Evolutionary conservation across 2,329 filamentous ascomycete species (phyloP), one percentile per base, ranked within the genome.

Genomic region (Fusarium tanahbumbuense): DNA sequence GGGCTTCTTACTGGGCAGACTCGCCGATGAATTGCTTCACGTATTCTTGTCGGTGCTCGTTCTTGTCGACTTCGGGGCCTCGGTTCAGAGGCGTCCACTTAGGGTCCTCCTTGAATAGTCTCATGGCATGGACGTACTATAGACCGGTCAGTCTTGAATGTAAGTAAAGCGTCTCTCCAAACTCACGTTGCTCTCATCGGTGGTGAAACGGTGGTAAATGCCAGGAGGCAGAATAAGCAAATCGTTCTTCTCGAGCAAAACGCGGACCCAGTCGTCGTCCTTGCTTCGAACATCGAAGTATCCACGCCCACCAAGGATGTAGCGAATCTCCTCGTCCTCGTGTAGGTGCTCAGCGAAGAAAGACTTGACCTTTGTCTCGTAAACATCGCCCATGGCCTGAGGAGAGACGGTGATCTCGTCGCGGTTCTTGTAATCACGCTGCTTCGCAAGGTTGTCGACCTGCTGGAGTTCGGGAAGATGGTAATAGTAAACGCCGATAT

Each of bases 181-280:
- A 64, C 93, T 83, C 80, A 97, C 94, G 78, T 99, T 97, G 67
- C 91, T 88, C 78, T 91, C 90, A 80, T 98, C 94, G 0, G 94
- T 98, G 10, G 96, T 99, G 78, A 99, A 99, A 8, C 96, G 91
- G 82, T 99, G 96, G 81, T 98, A 99, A 66, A 99, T 98, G 5
- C 96, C 96, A 42, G 94, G 90, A 1, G 96, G 96, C 72, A 99
- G 85, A 76, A 99, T 95, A 76, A 99, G 92, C 81, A 99, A 83
- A 82, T 99, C 96, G 74, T 90, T 85, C 83, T 96, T 96, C 80
- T 92, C 92, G 60, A 99, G 83, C 76, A 86, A 83, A 67, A 99
- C 94, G 63, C 96, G 86, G 62, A 99, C 89, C 96, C 96, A 99
- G 71, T 92, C 89, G 77, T 98, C 95, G 22, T 87, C 88, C 79